Evolutionary conservation across 176 grass and related monocot genomes (phyloP).

Genomic region (Olyra latifolia): DNA sequence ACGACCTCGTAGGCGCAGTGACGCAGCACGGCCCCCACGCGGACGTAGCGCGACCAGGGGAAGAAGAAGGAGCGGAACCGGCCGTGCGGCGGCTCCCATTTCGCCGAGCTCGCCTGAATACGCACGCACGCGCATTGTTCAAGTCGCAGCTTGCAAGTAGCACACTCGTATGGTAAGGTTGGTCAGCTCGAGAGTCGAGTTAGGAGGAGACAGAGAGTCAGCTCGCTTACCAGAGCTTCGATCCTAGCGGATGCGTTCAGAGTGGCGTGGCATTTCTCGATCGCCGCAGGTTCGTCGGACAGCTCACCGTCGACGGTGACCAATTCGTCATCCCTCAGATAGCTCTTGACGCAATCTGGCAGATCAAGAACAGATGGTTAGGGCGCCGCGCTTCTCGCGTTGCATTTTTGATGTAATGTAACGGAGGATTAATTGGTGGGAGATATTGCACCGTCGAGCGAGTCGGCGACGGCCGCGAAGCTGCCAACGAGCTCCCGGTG

Average conservation of each 20-base stretch:
- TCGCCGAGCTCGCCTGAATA: conserved; percentile 50
- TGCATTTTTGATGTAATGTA: background rate
- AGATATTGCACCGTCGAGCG: conserved; percentile 40
- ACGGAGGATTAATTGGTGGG: background rate
- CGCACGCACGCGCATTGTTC: background rate
- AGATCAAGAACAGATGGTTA: background rate
- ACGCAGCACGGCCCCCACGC: conserved; percentile 47
- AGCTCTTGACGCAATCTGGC: conserved; percentile 51
- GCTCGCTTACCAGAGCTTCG: too few relatives aligned
- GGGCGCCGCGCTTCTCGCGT: background rate
- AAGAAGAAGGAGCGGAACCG: conserved; percentile 43
- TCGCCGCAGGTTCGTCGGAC: conserved; percentile 18
- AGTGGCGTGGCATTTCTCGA: conserved; percentile 33
- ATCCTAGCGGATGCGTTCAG: conserved; percentile 61
- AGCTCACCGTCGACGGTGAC: conserved; percentile 13
- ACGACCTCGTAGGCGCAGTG: conserved; percentile 66
- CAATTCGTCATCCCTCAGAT: conserved; percentile 26
- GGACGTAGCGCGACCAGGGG: conserved; percentile 57
- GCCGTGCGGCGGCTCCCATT: conserved; percentile 66
- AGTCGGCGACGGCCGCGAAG: conserved; percentile 48
- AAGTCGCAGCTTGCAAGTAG: too few relatives aligned
- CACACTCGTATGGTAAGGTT: too few relatives aligned
- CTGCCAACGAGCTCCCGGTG: conserved; percentile 55
- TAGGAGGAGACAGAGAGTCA: too few relatives aligned
- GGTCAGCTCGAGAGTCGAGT: too few relatives aligned